Evolutionary conservation across 176 grass and related monocot species (phyloP).

Genomic region (Panicum miliaceum): DNA sequence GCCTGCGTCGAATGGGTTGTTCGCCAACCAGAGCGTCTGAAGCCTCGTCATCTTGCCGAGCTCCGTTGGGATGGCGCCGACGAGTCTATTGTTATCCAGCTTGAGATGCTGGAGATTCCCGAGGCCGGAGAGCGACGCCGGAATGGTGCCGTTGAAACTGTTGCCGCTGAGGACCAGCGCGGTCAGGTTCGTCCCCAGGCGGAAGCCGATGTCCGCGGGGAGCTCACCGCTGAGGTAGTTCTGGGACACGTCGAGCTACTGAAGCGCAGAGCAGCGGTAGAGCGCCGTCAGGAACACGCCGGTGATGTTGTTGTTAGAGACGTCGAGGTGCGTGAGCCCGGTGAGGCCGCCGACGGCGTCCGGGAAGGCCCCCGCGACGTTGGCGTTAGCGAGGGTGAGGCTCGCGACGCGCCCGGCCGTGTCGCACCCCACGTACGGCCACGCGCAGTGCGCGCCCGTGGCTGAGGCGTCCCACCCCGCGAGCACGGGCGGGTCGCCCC

Average conservation of each 20-base stretch:
- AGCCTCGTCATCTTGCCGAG: constrained; percentile 59
- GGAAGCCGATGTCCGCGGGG: constrained; percentile 44
- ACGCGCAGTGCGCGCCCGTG: constrained; percentile 47
- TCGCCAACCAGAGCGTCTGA: neutral
- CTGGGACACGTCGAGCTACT: constrained; percentile 45
- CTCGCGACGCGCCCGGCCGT: constrained; percentile 29
- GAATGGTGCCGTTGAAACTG: constrained; percentile 49
- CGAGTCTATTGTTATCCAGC: constrained; percentile 43
- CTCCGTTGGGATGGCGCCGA: constrained; percentile 44
- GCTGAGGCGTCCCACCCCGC: constrained; percentile 41
- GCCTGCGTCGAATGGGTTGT: constrained; percentile 27
- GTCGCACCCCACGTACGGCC: constrained; percentile 54
- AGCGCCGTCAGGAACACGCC: constrained; percentile 43
- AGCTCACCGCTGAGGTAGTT: constrained; percentile 56
- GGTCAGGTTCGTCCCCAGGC: constrained; percentile 39
- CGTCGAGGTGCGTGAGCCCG: constrained; percentile 53
- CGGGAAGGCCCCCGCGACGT: constrained; percentile 44
- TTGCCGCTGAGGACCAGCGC: constrained; percentile 34
- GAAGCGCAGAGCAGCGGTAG: constrained; percentile 49
- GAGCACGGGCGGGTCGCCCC: constrained; percentile 47
- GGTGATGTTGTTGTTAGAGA: constrained; percentile 54
- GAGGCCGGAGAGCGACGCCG: constrained; percentile 40
- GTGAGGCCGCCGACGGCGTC: constrained; percentile 56
- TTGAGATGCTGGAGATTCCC: constrained; percentile 22
- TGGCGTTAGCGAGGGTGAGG: constrained; percentile 29